Percentiles rank a stretch among this genome's conserved stretches.
Conservation (phyloP, 495 filamentous ascomycete genomes). For the Hypoxylon fragiforme region DNA sequence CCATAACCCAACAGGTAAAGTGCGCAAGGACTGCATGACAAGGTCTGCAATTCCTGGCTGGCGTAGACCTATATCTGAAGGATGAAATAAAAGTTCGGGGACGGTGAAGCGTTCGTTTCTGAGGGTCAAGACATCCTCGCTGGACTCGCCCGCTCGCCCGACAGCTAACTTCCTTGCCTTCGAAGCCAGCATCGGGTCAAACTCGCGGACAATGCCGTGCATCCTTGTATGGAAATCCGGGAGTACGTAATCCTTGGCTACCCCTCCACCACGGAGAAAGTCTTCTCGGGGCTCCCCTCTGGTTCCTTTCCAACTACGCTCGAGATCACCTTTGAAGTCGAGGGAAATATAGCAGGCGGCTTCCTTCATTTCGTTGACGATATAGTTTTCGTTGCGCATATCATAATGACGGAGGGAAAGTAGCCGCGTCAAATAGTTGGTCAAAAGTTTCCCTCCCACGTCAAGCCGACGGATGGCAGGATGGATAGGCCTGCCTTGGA, state of each 20-base stretch:
- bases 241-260: conserved; percentile 89
- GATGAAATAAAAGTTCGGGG: conserved; percentile 87
- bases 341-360: conserved; percentile 79
- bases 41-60: conserved; percentile 81
- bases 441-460: conserved; percentile 88
- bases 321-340: conserved; percentile 78
- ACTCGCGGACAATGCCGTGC: conserved; percentile 73
- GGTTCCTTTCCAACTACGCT: conserved; percentile 81
- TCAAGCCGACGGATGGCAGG: conserved; percentile 83
- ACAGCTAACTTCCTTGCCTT: conserved; percentile 62
- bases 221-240: conserved; percentile 82
- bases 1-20: conserved; percentile 74
- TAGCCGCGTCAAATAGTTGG: conserved; percentile 90
- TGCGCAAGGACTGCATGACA: conserved; percentile 78
- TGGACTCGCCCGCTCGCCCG: conserved; percentile 55
- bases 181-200: conserved; percentile 61
- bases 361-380: conserved; percentile 97
- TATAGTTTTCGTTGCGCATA: conserved; percentile 87
- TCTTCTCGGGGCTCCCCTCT: conserved; percentile 52
- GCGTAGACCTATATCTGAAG: conserved; percentile 82
- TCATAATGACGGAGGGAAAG: conserved; percentile 90
- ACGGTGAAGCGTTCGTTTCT: conserved; percentile 91
- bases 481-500: conserved; percentile 79
- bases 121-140: conserved; percentile 83
- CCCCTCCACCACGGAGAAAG: conserved; percentile 61